A percentile compares a stretch with the other conserved stretches of the same genome.
Conservation (phyloP, 768 basidiomycete genomes). For the Naganishia vaughanmartiniae region DNA sequence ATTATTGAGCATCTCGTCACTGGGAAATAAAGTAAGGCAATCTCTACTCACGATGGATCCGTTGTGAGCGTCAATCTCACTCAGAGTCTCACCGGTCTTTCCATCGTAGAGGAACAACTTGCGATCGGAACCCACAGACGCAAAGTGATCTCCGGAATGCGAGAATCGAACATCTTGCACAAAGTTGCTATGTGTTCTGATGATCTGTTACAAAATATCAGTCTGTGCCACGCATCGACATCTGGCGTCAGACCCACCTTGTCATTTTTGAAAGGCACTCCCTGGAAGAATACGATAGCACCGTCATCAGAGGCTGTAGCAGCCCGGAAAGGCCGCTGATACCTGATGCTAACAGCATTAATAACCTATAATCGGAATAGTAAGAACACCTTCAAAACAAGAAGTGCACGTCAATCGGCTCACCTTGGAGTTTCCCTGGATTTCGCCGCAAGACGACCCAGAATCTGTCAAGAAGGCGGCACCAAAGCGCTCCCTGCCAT, state of each 20-base stretch:
- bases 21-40: constrained; percentile 57
- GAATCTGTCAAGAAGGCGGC: constrained; percentile 27
- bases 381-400: neutral
- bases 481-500: constrained; percentile 73
- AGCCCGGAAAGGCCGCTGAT: constrained; percentile 85
- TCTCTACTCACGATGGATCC: constrained; percentile 39
- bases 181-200: constrained; percentile 85
- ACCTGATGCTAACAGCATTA: constrained; percentile 82
- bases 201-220: constrained; percentile 54
- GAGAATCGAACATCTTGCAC: constrained; percentile 86
- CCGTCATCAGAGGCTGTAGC: constrained; percentile 82
- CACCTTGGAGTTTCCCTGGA: constrained; percentile 85
- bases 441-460: constrained; percentile 64
- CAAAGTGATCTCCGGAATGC: constrained; percentile 75
- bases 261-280: constrained; percentile 85
- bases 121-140: constrained; percentile 81
- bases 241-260: constrained; percentile 57
- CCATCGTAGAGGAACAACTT: constrained; percentile 86
- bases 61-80: constrained; percentile 54
- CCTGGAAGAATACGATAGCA: constrained; percentile 78
- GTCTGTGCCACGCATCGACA: neutral
- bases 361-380: constrained; percentile 58
- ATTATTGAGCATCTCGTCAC: constrained; percentile 69
- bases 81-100: constrained; percentile 73
- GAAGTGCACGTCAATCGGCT: neutral